Conservation (phyloP, 805 yeast species). For the Metahyphopichia silvanorum region DNA sequence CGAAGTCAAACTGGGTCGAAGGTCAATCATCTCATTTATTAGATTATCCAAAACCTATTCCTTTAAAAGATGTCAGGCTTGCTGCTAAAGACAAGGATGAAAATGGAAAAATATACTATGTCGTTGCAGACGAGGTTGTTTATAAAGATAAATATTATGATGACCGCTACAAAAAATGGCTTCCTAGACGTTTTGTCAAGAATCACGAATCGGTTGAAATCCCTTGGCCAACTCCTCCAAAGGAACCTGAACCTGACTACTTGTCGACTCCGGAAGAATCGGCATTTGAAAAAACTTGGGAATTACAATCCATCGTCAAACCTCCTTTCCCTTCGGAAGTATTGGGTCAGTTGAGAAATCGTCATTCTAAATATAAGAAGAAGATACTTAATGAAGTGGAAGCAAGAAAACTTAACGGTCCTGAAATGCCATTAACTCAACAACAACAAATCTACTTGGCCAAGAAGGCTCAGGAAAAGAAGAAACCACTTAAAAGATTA, state of each 20-base stretch:
- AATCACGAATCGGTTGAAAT: conserved; percentile 67
- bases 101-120: conserved; percentile 59
- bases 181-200: conserved; percentile 76
- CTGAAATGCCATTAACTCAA: conserved; percentile 72
- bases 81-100: conserved; percentile 76
- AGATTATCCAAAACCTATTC: conserved; percentile 63
- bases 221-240: conserved; percentile 84
- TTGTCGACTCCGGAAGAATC: conserved; percentile 54
- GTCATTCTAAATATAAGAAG: conserved; percentile 64
- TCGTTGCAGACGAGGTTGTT: conserved; percentile 74
- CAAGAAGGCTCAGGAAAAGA: conserved; percentile 43
- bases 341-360: conserved; percentile 68
- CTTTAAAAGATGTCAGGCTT: conserved; percentile 59
- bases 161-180: conserved; percentile 62
- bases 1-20: conserved; percentile 68
- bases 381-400: conserved; percentile 54
- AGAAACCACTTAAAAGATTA: conserved; percentile 35
- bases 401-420: conserved; percentile 59
- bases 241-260: conserved; percentile 50
- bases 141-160: conserved; percentile 73
- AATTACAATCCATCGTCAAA: conserved; percentile 61
- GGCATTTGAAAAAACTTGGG: conserved; percentile 71
- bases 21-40: conserved; percentile 71
- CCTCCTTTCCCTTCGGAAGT: conserved; percentile 71
- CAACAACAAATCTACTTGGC: conserved; percentile 59